phyloP scores from a whole-genome alignment of 176 grass and related monocot genomes.

The Zoysia pacifica region DNA sequence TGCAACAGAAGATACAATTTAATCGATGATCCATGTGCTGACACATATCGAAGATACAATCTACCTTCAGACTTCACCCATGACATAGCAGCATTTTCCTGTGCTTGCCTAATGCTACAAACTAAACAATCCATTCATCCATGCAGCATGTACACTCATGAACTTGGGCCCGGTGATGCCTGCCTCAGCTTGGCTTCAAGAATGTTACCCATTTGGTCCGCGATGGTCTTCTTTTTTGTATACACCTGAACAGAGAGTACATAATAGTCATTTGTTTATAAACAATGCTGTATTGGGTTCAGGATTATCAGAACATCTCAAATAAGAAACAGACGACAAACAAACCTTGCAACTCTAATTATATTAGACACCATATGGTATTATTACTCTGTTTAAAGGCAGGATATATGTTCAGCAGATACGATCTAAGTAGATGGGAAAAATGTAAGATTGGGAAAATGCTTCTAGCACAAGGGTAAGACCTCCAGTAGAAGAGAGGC shows the following conservation, averaged over 20 bases:
- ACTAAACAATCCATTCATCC: conserved; percentile 9
- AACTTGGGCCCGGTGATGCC: conserved; percentile 56
- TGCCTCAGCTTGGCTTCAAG: conserved; percentile 82
- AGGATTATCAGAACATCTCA: conserved; percentile 13
- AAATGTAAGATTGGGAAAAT: not conserved
- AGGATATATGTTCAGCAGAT: not conserved
- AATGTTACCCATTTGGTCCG: conserved; percentile 59
- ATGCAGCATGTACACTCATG: conserved; percentile 20
- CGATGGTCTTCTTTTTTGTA: conserved; percentile 84
- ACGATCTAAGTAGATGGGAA: not conserved
- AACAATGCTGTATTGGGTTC: not conserved
- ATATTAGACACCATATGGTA: not conserved
- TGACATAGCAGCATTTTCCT: not conserved
- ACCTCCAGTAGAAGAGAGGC: not conserved
- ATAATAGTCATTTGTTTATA: conserved; percentile 20
- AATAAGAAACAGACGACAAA: conserved; percentile 2
- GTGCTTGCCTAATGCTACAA: conserved; percentile 17
- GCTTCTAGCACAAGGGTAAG: not conserved
- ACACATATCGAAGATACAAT: not conserved
- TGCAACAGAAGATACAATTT: not conserved
- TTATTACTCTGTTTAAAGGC: not conserved
- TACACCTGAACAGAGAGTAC: conserved; percentile 62
- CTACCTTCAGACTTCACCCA: not conserved
- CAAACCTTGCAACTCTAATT: not conserved
- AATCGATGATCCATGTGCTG: not conserved